Base-by-base conservation (phyloP, 78 protist genomes). In the Guillardia theta region DNA sequence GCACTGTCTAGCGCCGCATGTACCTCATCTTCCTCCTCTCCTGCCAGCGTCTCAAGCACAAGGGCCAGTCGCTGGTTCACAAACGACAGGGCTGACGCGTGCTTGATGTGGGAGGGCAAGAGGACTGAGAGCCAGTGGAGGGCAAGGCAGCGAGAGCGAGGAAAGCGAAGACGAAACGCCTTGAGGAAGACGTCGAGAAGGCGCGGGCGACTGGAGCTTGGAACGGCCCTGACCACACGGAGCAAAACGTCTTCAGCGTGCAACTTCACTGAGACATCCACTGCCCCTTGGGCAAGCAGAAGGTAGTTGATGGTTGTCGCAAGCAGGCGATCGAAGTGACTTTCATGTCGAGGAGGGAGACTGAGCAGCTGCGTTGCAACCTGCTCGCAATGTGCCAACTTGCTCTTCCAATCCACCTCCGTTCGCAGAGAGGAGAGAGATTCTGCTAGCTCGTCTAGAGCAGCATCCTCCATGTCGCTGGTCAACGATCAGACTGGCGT, bases 291-390 rank as follows among this genome's bases (percentile, higher is more conserved):
- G 37, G 90, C 90, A 10, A 78, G 48, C 44, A 78, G 48, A 10
- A 78, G 48, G 48, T 78, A 78, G 48, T 78, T 78, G 45, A 78
- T 78, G 21, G 90, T 78, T n/a, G 48, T 78, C 8, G 90, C 90
- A 43, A 78, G 90, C 24, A 78, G 90, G 37, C 33, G n/a, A 78
- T 18, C 24, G 45, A 43, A 48, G 43, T 78, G 90, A 44, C 90
- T 27, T 46, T 70, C 50, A 45, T 12, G 50, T 78, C 39, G 15
- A n/a, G n/a, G n/a, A n/a, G 90, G 90, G 43, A 78, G 10, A 30
- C 33, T 78, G 41, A 78, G 9, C 45, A 78, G 90, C 48, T 78
- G 90, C 21, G 90, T 43, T 36, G 48, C 90, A 0, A 78, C 90
- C 48, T 78, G 90, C 33, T 78, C 53, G 48, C 90, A 78, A 10